phyloP scores from a whole-genome alignment of 257 asterid genomes.

The Misopates orontium region DNA sequence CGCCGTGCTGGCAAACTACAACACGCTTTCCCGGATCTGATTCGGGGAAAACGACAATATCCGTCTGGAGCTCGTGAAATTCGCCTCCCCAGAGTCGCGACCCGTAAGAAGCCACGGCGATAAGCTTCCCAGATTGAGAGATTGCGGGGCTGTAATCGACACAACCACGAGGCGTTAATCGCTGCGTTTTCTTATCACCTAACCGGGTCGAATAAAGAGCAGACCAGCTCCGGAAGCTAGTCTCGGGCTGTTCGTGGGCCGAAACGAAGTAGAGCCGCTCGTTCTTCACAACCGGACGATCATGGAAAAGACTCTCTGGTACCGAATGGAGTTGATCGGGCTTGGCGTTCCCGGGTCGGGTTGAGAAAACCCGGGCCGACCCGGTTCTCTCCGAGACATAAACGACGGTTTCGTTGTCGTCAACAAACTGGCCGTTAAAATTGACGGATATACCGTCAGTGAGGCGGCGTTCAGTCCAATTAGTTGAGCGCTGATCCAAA shows the following conservation, averaged over 20 bases:
- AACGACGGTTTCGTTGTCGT: constrained; percentile 42
- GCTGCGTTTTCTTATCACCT: constrained; percentile 2
- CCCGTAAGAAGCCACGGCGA: constrained; percentile 78
- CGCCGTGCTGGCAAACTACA: constrained; percentile 56
- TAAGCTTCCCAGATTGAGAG: constrained; percentile 56
- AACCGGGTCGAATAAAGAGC: constrained; percentile 53
- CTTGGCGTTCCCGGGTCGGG: constrained; percentile 18
- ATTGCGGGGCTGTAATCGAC: constrained; percentile 76
- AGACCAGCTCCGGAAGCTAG: constrained; percentile 59
- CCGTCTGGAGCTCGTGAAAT: constrained; percentile 59
- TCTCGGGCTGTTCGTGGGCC: constrained; percentile 55
- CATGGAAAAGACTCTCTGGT: constrained; percentile 56
- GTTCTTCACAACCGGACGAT: constrained; percentile 59
- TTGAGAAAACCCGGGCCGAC: constrained; percentile 50
- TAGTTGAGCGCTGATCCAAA: neutral
- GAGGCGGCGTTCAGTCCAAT: constrained; percentile 45
- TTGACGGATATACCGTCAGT: constrained; percentile 70
- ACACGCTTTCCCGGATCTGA: constrained; percentile 48
- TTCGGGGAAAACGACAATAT: constrained; percentile 55
- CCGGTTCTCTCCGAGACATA: constrained; percentile 74
- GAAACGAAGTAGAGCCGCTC: constrained; percentile 55
- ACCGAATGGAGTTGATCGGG: constrained; percentile 40
- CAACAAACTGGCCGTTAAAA: constrained; percentile 61
- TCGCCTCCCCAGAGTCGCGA: constrained; percentile 63
- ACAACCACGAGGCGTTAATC: constrained; percentile 58